These are phyloP conservation scores for Puccinia horiana DNA, from an alignment of 1,284 basidiomycete species.

Conservation along the genomic window DNA sequence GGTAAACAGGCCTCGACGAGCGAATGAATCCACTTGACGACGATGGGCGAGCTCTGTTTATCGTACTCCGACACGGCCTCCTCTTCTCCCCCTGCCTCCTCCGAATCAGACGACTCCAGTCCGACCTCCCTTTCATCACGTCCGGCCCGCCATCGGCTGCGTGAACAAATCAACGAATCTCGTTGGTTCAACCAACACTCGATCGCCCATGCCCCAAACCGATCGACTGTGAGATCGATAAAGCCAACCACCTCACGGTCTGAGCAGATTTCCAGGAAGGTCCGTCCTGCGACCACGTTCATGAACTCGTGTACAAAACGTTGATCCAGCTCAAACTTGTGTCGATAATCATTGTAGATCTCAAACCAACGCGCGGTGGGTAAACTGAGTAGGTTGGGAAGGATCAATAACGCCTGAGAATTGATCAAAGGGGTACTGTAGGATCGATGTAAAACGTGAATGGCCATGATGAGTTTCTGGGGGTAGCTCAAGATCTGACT, in stretches of 20 bases:
- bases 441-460: background rate
- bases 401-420: background rate
- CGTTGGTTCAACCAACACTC: slow-evolving; percentile 15
- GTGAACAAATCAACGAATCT: background rate
- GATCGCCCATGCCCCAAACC: background rate
- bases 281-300: background rate
- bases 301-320: background rate
- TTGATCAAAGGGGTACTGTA: background rate
- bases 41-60: background rate
- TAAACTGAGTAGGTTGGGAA: background rate
- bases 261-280: background rate
- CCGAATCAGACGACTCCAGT: background rate
- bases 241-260: background rate
- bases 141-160: background rate
- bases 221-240: slow-evolving; percentile 6
- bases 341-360: slow-evolving; percentile 13
- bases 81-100: background rate
- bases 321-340: background rate
- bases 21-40: slow-evolving; percentile 23
- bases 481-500: background rate
- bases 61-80: slow-evolving; percentile 30
- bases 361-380: slow-evolving; percentile 3
- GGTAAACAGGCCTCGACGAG: slow-evolving; percentile 9
- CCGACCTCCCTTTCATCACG: background rate
- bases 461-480: background rate